These are phyloP conservation scores for Phytophthora citrophthora DNA, from an alignment of 352 stramenopile species.

Conservation along the genomic window DNA sequence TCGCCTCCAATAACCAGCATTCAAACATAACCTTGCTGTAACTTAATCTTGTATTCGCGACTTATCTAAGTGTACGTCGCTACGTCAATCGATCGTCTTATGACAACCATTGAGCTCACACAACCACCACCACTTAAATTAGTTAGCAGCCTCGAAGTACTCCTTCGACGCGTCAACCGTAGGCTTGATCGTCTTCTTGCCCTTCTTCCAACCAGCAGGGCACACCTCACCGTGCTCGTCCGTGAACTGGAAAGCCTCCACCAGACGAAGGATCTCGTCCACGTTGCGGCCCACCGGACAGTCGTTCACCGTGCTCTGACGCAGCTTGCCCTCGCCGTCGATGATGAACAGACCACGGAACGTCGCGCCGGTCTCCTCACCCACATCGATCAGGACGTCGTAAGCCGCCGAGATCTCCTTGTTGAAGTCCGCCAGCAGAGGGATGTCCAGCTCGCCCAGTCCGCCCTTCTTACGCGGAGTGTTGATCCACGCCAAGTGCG, in stretches of 20 bases:
- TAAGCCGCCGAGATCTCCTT: constrained; percentile 84
- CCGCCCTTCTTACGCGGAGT: constrained; percentile 88
- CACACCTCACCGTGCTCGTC: constrained; percentile 91
- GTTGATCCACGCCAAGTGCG: constrained; percentile 90
- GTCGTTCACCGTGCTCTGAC: constrained; percentile 90
- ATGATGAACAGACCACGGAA: constrained; percentile 93
- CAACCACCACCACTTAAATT: constrained; percentile 2
- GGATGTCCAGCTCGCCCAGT: constrained; percentile 91
- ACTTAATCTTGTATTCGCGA: constrained; percentile 9
- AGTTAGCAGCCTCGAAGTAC: constrained; percentile 65
- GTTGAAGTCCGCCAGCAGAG: constrained; percentile 87
- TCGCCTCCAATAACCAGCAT: too few species aligned
- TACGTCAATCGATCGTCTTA: background rate
- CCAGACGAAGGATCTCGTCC: constrained; percentile 89
- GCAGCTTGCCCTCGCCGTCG: constrained; percentile 77
- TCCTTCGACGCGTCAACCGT: constrained; percentile 72
- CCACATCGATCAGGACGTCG: constrained; percentile 78
- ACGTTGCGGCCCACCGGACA: constrained; percentile 87
- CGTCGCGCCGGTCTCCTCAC: constrained; percentile 65
- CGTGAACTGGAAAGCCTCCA: constrained; percentile 92
- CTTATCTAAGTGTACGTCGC: background rate
- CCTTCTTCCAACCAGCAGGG: constrained; percentile 91
- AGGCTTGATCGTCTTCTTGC: constrained; percentile 87
- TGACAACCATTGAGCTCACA: background rate
- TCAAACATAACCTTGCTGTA: too few species aligned